Conservation (phyloP, 108 stramenopile genomes). For the Conticribra weissflogii region DNA sequence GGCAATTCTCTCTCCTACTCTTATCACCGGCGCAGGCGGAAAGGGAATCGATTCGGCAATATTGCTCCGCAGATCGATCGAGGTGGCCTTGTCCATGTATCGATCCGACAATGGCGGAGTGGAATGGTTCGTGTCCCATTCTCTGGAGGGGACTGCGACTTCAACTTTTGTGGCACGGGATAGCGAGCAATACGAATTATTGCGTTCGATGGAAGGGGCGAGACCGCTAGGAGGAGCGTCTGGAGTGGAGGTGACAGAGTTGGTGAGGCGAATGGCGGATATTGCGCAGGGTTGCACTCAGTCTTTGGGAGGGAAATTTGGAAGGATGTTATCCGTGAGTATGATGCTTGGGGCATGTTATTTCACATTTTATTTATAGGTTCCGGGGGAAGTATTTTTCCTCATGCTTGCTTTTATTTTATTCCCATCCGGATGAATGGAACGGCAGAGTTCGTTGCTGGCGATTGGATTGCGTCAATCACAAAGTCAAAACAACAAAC, state of each 20-base stretch:
- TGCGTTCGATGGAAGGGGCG: no score
- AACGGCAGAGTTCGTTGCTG: conserved; percentile 53
- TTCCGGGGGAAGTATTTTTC: conserved; percentile 1
- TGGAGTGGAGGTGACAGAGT: conserved; percentile 21
- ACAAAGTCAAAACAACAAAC: background rate
- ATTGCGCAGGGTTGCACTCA: conserved; percentile 74
- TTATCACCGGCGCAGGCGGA: conserved; percentile 62
- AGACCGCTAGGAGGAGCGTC: conserved; percentile 32
- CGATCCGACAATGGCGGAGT: conserved; percentile 46
- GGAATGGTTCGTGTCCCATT: conserved; percentile 46
- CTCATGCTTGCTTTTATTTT: conserved; percentile 1
- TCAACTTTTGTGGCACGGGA: no score
- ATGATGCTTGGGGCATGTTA: background rate
- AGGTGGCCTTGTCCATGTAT: conserved; percentile 41
- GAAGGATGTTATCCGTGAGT: conserved; percentile 54
- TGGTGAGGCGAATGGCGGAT: conserved; percentile 71
- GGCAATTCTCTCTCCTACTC: conserved; percentile 43
- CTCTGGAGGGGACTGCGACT: conserved; percentile 33
- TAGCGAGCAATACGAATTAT: no score
- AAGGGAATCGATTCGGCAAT: conserved; percentile 60
- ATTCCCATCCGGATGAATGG: conserved; percentile 1
- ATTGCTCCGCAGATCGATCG: conserved; percentile 41
- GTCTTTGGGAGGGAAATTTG: conserved; percentile 41
- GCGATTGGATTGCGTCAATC: conserved; percentile 49
- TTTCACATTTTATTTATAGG: conserved; percentile 1